Percentiles rank a stretch among this genome's conserved stretches.
Evolutionary conservation across 2,329 filamentous ascomycete species (phyloP).

Genomic region (Paracorniculantispora psalliotae): DNA sequence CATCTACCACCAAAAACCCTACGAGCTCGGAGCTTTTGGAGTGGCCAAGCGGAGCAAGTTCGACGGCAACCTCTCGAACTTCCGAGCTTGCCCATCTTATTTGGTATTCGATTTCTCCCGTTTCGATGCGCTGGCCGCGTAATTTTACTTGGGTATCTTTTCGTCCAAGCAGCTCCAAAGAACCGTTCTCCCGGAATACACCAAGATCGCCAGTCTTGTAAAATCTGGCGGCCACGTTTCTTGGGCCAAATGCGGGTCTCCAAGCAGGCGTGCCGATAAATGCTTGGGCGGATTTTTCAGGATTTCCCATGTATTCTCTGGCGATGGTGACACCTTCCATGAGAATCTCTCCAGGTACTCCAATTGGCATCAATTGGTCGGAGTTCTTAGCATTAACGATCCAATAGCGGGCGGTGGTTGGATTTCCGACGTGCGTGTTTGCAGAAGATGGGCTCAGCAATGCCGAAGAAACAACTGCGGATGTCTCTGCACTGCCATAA

Average conservation of each 20-base stretch:
- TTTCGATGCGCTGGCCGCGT: conserved; percentile 8
- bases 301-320: conserved; percentile 14
- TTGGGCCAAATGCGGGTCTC: neutral
- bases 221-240: conserved; percentile 6
- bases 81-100: neutral
- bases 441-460: neutral
- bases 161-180: conserved; percentile 8
- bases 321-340: conserved; percentile 12
- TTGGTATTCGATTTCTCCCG: conserved; percentile 16
- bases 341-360: conserved; percentile 11
- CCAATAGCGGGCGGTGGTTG: conserved; percentile 8
- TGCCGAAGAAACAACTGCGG: neutral
- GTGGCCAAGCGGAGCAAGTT: neutral
- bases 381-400: conserved; percentile 12
- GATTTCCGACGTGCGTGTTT: conserved; percentile 1
- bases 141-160: conserved; percentile 9
- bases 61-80: conserved; percentile 1
- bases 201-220: conserved; percentile 11
- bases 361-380: conserved; percentile 8
- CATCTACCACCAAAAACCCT: neutral
- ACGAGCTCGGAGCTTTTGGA: neutral
- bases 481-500: conserved; percentile 15
- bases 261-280: neutral
- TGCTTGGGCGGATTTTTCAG: neutral
- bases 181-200: neutral